Base-by-base conservation (phyloP, 371 early-diverging fungal species). In the Entomophthora muscae region DNA sequence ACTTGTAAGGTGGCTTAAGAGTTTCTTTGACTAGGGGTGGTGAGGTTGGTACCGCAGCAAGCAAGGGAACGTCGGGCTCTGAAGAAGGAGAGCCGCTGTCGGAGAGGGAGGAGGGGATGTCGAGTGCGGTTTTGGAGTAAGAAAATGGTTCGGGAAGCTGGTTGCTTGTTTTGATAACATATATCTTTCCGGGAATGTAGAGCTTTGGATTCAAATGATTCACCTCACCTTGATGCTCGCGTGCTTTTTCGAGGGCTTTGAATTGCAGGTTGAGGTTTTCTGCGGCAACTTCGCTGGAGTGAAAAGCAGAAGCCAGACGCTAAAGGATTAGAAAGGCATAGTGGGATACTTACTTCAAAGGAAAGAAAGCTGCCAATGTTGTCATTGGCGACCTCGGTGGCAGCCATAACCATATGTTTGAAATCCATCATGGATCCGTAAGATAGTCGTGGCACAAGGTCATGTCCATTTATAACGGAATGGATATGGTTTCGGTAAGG, bases 341-440 rank as follows among this genome's bases (percentile, higher is more conserved):
- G 59, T 21, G 31, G 32, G 17, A 58, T 3, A 3, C 21, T 58
- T 58, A 23, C 59, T 10, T 58, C 31, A 27, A 58, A 3, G 17
- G 30, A 27, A 23, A 23, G 23, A 30, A 58, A 27, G 32, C 28
- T 28, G 7, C 31, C 26, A 21, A 55, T 21, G 22, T 26, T 23
- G 23, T 58, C 59, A 31, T 58, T 58, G 22, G 31, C 31, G n/a
- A 32, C 59, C 31, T 58, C 83, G 7, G 80, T 75, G 1, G 85
- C 84, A 7, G 71, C 73, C 26, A 79, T 63, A 53, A 84, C 71
- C 76, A 85, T 73, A 12, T 70, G 73, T 70, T 81, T 83, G 60
- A 84, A 75, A 69, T 83, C 85, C 62, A 79, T 75, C 70, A 84
- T 71, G 70, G 59, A 80, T n/a, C 91, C 91, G 66, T 90, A 91